These are phyloP conservation scores for Glebionis coronaria DNA, from an alignment of 129 eudicot genomes.

Conservation along the genomic window DNA sequence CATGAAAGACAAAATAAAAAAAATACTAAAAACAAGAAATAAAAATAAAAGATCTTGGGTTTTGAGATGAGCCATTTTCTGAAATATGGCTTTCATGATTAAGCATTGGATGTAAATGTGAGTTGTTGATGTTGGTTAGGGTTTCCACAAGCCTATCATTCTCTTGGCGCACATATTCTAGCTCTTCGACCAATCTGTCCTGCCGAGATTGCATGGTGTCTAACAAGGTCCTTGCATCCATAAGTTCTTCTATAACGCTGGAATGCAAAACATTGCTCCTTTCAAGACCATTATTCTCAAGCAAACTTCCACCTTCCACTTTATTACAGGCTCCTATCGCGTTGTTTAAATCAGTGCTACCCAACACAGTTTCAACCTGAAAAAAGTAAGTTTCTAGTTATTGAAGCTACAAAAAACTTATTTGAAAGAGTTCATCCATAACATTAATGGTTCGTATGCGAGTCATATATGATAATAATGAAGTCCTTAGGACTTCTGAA, in stretches of 20 bases:
- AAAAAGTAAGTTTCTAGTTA: constrained; percentile 15
- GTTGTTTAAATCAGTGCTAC: constrained; percentile 27
- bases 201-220: constrained; percentile 62
- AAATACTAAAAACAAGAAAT: too few relatives aligned
- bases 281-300: constrained; percentile 28
- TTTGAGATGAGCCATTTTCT: constrained; percentile 18
- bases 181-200: constrained; percentile 46
- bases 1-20: too few relatives aligned
- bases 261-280: constrained; percentile 20
- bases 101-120: constrained; percentile 24
- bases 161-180: constrained; percentile 43
- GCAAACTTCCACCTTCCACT: constrained; percentile 27
- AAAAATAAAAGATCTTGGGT: too few relatives aligned
- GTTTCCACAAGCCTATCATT: constrained; percentile 42
- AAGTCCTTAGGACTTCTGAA: too few relatives aligned
- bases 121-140: constrained; percentile 33
- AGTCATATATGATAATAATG: too few relatives aligned
- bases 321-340: constrained; percentile 27
- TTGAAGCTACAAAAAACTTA: background rate
- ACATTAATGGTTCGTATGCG: too few relatives aligned
- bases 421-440: background rate
- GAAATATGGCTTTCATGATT: constrained; percentile 23
- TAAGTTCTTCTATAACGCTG: constrained; percentile 41
- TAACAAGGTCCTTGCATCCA: constrained; percentile 41
- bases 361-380: constrained; percentile 37